Base-by-base conservation (phyloP, 2,329 filamentous ascomycete genomes). In the Ophiostoma fasciatum region DNA sequence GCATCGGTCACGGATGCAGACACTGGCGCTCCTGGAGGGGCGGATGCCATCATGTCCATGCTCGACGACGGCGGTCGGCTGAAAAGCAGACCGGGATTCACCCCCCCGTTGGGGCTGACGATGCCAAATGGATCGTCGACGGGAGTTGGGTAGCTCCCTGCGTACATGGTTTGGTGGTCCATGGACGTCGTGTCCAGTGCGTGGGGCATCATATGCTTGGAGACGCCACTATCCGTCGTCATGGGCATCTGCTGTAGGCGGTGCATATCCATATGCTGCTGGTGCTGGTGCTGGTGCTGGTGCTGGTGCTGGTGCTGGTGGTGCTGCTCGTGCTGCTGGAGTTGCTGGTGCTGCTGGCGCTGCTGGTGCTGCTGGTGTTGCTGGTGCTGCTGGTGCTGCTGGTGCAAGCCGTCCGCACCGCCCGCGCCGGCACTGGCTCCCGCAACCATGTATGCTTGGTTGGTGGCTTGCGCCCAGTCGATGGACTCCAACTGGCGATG, bases 71-170 rank as follows among this genome's bases (percentile, higher is more conserved):
- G 60, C 18, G 68, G 63, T 10, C 62, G 60, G 42, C 64, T 68
- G 48, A 72, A 70, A 7, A 78, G 53, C 13, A 78, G 55, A 7
- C 68, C 72, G 2, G 73, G 73, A 45, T 78, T 61, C 6, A 78
- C 71, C n/a, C 60, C 66, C 7, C 60, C 59, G 20, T 52, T 57
- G 6, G 62, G 56, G 31, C 54, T 60, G 26, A 62, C 54, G 20
- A 66, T 57, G 18, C 60, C 56, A 45, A 74, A 75, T 0, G 65
- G 58, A 40, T 72, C 62, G 8, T 70, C 66, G 33, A 64, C 52
- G 4, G 61, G 50, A 5, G 57, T 50, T 20, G 59, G 49, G 41
- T 66, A 69, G 6, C 58, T 57, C 15, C 54, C 50, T 4, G 55
- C 52, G 42, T 62, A 60, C 42, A 63, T 50, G 7, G 55, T 49